phyloP scores from a whole-genome alignment of 352 stramenopile species.

The Pythium dissotocum region DNA sequence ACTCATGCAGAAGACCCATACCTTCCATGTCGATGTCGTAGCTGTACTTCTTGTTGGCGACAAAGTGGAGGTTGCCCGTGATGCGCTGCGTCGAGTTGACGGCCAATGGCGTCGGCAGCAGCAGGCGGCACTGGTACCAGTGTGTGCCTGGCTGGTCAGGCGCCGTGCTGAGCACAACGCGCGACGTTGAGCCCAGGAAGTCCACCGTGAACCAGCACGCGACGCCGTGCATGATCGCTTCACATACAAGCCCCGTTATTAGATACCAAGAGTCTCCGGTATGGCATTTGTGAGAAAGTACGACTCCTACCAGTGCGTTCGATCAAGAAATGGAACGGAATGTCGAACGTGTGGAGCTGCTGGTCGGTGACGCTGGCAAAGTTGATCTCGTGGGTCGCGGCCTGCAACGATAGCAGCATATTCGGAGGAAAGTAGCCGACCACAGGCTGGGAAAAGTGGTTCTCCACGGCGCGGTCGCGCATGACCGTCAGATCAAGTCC shows the following conservation, averaged over 20 bases:
- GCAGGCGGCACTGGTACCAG: conserved; percentile 94
- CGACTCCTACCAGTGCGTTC: conserved; percentile 64
- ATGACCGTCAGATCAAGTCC: conserved; percentile 95
- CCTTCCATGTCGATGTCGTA: conserved; percentile 93
- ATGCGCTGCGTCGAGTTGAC: conserved; percentile 91
- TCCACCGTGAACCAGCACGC: conserved; percentile 99
- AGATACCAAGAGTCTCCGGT: neutral
- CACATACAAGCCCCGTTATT: neutral
- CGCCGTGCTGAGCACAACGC: conserved; percentile 86
- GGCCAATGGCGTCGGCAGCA: conserved; percentile 89
- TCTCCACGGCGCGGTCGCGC: conserved; percentile 93
- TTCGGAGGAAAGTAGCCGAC: conserved; percentile 92
- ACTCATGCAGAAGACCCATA: conserved; percentile 20
- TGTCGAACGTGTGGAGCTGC: conserved; percentile 88
- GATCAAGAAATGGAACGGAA: conserved; percentile 89
- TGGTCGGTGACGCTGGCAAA: conserved; percentile 76
- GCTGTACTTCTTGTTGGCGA: conserved; percentile 96
- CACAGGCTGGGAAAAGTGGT: conserved; percentile 97
- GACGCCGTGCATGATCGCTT: conserved; percentile 94
- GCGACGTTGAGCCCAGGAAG: conserved; percentile 90
- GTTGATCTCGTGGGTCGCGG: conserved; percentile 79
- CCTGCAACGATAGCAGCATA: conserved; percentile 61
- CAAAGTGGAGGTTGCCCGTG: conserved; percentile 89
- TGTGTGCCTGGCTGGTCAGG: conserved; percentile 73
- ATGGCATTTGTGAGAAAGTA: neutral